These are phyloP conservation scores for Gossypium gossypioides DNA, from an alignment of 441 rosid genomes.

Conservation along the genomic window DNA sequence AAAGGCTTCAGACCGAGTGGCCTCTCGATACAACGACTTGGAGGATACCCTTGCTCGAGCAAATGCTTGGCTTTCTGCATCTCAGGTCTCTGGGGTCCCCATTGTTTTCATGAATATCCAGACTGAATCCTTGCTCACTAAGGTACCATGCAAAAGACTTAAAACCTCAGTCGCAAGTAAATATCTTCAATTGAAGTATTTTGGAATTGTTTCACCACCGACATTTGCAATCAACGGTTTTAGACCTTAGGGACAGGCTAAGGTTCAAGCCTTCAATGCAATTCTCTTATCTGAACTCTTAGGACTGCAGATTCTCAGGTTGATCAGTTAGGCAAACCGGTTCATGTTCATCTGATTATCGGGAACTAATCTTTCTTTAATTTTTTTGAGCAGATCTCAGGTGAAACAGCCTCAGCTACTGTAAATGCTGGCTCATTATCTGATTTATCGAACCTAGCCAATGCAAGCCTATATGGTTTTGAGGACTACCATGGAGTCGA, in stretches of 20 bases:
- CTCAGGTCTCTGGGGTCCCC: conserved; percentile 77
- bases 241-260: not conserved
- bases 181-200: not conserved
- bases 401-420: conserved; percentile 81
- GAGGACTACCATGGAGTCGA: conserved; percentile 97
- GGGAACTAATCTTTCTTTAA: not conserved
- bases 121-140: conserved; percentile 83
- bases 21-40: conserved; percentile 74
- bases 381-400: conserved; percentile 52
- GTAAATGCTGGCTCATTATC: conserved; percentile 75
- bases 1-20: conserved; percentile 58
- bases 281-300: not conserved
- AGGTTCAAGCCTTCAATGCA: not conserved
- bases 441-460: conserved; percentile 65
- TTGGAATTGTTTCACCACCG: not conserved
- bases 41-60: conserved; percentile 97
- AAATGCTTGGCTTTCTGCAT: conserved; percentile 70
- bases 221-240: not conserved
- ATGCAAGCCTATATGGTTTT: conserved; percentile 80
- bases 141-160: conserved; percentile 35
- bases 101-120: conserved; percentile 80
- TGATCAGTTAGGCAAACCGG: not conserved
- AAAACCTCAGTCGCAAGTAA: not conserved
- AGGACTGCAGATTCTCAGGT: not conserved
- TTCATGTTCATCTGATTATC: not conserved